Evolutionary conservation across 2,329 filamentous ascomycete species (phyloP), one percentile per base, ranked within the genome.

Genomic region (Xylogone sp.): DNA sequence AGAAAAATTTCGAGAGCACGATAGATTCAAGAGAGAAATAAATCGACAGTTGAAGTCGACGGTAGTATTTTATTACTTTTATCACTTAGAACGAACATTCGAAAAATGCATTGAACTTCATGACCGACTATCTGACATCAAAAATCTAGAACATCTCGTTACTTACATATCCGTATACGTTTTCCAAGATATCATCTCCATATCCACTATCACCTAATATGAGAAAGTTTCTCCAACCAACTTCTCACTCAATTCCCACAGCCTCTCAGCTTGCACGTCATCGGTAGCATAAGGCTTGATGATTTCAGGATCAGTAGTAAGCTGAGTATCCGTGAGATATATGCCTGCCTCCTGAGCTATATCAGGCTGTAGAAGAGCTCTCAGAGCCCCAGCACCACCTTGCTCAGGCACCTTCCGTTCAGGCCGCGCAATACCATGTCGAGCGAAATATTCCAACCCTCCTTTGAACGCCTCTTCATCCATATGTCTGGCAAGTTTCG

Each of bases 231-330:
- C 63, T 0, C 65, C 68, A 18, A 76, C 72, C 47, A 77, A 56
- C 56, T 72, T 62, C 63, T 76, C 72, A 29, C 69, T 75, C 43
- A 75, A 45, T 42, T 64, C 65, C 75, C 75, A 78, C 31, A 76
- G 59, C 59, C 58, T 72, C 51, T 71, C 69, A 0, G 75, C 74
- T 24, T 59, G 60, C 42, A 21, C 42, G 24, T 42, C 44, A 47
- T 44, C 48, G 5, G 21, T n/a, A 12, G 47, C 50, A 46, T 51
- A 21, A 7, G 21, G 42, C 24, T 24, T 31, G 27, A 31, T 31
- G 27, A 31, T 7, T 13, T 31, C 27, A 8, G 27, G 27, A 31
- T 31, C 27, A 31, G 27, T 31, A 7, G 27, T 8, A 31, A 31
- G 27, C 27, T 31, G 27, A 13, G 27, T 31, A 13, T 31, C 27